Evolutionary conservation across 495 filamentous ascomycete species (phyloP).

Genomic region (Neurospora sp.): DNA sequence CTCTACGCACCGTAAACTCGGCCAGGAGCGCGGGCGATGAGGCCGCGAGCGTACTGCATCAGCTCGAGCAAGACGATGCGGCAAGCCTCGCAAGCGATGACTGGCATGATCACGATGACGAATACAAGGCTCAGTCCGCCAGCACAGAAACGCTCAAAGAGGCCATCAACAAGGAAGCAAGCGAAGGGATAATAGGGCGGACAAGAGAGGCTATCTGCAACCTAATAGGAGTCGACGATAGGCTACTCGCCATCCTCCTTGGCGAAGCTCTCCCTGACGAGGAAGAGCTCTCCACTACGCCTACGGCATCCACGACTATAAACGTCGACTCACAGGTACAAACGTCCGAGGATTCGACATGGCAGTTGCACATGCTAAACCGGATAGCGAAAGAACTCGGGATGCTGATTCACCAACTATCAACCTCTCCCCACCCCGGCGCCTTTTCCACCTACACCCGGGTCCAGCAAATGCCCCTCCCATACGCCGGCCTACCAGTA

Average conservation of each 20-base stretch:
- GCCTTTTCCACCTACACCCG: conserved; percentile 69
- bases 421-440: conserved; percentile 53
- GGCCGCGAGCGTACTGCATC: conserved; percentile 11
- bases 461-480: conserved; percentile 40
- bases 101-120: conserved; percentile 32
- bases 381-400: conserved; percentile 82
- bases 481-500: conserved; percentile 44
- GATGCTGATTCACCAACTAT: conserved; percentile 68
- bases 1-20: conserved; percentile 4
- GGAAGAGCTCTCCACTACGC: conserved; percentile 33
- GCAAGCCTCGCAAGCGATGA: conserved; percentile 19
- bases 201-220: conserved; percentile 78
- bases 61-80: conserved; percentile 23
- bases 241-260: conserved; percentile 72
- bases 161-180: conserved; percentile 18
- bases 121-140: background rate
- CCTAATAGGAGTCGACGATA: conserved; percentile 84
- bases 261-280: conserved; percentile 69
- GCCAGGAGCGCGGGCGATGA: conserved; percentile 10
- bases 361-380: conserved; percentile 70
- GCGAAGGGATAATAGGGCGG: conserved; percentile 65
- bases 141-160: conserved; percentile 5
- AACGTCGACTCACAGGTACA: conserved; percentile 20
- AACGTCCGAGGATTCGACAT: conserved; percentile 38
- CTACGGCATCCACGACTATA: conserved; percentile 19